Percentiles rank a stretch among this genome's conserved stretches.
phyloP scores from a whole-genome alignment of 1,139 yeast genomes.

The Suhomyces yuchorum region DNA sequence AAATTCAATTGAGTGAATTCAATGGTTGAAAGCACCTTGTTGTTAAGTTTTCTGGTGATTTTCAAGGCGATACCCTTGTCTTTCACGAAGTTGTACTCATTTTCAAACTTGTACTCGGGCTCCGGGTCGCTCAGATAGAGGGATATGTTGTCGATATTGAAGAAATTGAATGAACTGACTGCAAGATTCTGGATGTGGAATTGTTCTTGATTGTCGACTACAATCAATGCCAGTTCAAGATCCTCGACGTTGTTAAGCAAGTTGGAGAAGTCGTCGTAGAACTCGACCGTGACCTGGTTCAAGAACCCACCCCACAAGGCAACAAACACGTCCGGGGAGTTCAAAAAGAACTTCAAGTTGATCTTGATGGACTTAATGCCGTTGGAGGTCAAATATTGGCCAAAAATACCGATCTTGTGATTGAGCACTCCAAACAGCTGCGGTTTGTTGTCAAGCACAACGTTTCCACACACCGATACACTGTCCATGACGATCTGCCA shows the following conservation, averaged over 20 bases:
- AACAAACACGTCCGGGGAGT: slow-evolving; percentile 23
- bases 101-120: slow-evolving; percentile 20
- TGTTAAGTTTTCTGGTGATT: slow-evolving; percentile 24
- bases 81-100: slow-evolving; percentile 34
- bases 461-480: slow-evolving; percentile 15
- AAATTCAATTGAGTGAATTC: slow-evolving; percentile 62
- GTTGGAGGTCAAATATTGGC: slow-evolving; percentile 18
- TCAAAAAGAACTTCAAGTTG: slow-evolving; percentile 20
- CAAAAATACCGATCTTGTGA: slow-evolving; percentile 23
- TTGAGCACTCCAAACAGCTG: slow-evolving; percentile 29
- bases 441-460: slow-evolving; percentile 22
- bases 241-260: slow-evolving; percentile 11
- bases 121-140: slow-evolving; percentile 9
- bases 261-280: slow-evolving; percentile 22
- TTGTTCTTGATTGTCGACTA: slow-evolving; percentile 14
- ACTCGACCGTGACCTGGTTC: slow-evolving; percentile 28
- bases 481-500: slow-evolving; percentile 49
- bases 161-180: not conserved
- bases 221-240: slow-evolving; percentile 6
- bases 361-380: slow-evolving; percentile 23
- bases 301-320: slow-evolving; percentile 34
- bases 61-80: slow-evolving; percentile 45
- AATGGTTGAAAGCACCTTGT: slow-evolving; percentile 27
- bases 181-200: slow-evolving; percentile 9
- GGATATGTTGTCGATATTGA: slow-evolving; percentile 9